Conservation (phyloP, 257 asterid genomes). For the Primulina tabacum region DNA sequence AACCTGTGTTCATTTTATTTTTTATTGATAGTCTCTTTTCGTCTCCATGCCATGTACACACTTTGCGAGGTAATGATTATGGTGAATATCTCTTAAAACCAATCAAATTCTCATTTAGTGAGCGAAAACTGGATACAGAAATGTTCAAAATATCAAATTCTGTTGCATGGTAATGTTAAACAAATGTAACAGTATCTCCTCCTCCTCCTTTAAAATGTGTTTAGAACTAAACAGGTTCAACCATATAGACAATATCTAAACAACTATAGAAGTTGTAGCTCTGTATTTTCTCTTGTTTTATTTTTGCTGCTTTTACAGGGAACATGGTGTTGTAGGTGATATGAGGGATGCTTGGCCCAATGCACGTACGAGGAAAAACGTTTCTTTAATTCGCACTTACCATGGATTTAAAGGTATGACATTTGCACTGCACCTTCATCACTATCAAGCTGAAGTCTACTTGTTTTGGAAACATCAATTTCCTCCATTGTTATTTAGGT, state of each 20-base stretch:
- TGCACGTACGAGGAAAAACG: slow-evolving; percentile 87
- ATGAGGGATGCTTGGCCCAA: slow-evolving; percentile 99
- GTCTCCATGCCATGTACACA: neutral
- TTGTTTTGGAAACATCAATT: neutral
- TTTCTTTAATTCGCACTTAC: slow-evolving; percentile 73
- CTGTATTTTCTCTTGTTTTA: neutral
- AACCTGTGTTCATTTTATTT: neutral
- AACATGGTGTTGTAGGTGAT: slow-evolving; percentile 96
- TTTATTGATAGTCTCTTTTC: neutral
- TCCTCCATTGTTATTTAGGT: slow-evolving; percentile 13
- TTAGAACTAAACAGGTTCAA: neutral
- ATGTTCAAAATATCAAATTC: neutral
- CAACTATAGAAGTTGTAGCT: neutral
- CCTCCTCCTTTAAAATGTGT: neutral
- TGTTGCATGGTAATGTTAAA: neutral
- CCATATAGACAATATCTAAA: neutral
- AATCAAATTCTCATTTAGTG: neutral
- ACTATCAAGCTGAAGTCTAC: neutral
- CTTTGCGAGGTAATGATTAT: neutral
- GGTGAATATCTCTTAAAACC: neutral
- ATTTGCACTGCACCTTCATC: neutral
- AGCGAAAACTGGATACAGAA: neutral
- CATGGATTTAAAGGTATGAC: slow-evolving; percentile 91
- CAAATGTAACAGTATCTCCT: neutral
- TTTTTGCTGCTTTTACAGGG: slow-evolving; percentile 44